Percentiles rank a stretch among this genome's conserved stretches.
Conservation (phyloP, 176 grass and related monocot genomes). For the Triticum timopheevii region DNA sequence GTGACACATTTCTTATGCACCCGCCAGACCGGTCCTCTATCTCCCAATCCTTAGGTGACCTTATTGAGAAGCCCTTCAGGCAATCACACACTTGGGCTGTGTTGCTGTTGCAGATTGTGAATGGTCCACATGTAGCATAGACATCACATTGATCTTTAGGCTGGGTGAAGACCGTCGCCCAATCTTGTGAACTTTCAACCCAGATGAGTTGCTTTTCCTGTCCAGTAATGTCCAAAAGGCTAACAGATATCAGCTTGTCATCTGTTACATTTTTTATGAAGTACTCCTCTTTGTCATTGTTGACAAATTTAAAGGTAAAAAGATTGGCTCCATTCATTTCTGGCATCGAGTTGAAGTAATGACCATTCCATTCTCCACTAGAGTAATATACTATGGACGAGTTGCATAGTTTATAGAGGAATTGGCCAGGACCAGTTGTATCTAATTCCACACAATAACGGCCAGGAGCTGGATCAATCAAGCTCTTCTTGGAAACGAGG, state of each 20-base stretch:
- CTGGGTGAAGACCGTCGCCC: constrained; percentile 12
- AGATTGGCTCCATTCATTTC: neutral
- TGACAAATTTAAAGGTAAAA: constrained; percentile 24
- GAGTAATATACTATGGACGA: constrained; percentile 27
- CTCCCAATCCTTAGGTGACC: constrained; percentile 37
- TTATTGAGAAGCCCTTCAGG: constrained; percentile 40
- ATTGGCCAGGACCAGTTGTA: constrained; percentile 4
- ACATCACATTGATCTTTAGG: constrained; percentile 40
- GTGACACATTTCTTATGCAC: constrained; percentile 42
- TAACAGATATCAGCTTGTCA: neutral
- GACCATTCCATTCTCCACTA: constrained; percentile 48
- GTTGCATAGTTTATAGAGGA: constrained; percentile 30
- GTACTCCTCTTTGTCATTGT: constrained; percentile 23
- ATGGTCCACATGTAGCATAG: constrained; percentile 51
- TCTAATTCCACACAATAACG: constrained; percentile 43
- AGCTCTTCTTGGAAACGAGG: constrained; percentile 41
- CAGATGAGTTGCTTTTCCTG: constrained; percentile 23
- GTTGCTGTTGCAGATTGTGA: constrained; percentile 40
- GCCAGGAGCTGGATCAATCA: constrained; percentile 39
- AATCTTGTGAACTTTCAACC: constrained; percentile 23
- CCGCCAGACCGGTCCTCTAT: constrained; percentile 34
- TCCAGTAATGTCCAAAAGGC: constrained; percentile 26
- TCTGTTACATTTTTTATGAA: neutral
- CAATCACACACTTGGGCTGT: constrained; percentile 23
- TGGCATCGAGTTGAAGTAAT: constrained; percentile 39